Percentiles rank a stretch among this genome's conserved stretches.
Conservation (phyloP, 169 alveolate genomes). For the Cryptosporidium viatorum region DNA sequence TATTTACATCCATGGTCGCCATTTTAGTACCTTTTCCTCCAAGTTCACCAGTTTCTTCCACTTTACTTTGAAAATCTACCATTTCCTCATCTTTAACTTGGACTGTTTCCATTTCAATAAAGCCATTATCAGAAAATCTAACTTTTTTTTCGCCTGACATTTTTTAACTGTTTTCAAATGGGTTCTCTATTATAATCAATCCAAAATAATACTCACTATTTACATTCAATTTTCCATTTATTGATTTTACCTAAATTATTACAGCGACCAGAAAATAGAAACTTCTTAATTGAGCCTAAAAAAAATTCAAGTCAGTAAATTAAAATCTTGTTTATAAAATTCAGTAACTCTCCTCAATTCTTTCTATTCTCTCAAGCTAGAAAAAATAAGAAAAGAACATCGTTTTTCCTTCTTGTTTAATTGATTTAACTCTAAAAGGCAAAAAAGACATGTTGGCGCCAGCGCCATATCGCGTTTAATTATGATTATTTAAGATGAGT, state of each 20-base stretch:
- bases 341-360: neutral
- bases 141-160: conserved; percentile 27
- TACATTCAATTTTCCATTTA: neutral
- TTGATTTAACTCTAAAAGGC: neutral
- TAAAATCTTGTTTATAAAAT: neutral
- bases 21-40: neutral
- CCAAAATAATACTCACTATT: neutral
- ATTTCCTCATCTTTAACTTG: conserved; percentile 19
- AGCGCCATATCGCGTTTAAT: neutral
- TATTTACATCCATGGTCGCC: neutral
- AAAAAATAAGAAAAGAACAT: conserved; percentile 1
- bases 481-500: neutral
- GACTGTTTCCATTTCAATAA: neutral
- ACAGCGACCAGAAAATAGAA: neutral
- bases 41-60: neutral
- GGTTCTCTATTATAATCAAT: neutral
- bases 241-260: neutral
- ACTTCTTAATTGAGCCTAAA: neutral
- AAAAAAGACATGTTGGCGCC: conserved; percentile 45
- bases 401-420: neutral
- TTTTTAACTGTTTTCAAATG: neutral
- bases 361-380: neutral
- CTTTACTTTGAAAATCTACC: neutral
- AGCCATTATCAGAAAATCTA: neutral
- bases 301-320: neutral